A percentile compares a stretch with the other conserved stretches of the same genome.
phyloP scores from a whole-genome alignment of 768 basidiomycete genomes.

The Hydnum rufescens region DNA sequence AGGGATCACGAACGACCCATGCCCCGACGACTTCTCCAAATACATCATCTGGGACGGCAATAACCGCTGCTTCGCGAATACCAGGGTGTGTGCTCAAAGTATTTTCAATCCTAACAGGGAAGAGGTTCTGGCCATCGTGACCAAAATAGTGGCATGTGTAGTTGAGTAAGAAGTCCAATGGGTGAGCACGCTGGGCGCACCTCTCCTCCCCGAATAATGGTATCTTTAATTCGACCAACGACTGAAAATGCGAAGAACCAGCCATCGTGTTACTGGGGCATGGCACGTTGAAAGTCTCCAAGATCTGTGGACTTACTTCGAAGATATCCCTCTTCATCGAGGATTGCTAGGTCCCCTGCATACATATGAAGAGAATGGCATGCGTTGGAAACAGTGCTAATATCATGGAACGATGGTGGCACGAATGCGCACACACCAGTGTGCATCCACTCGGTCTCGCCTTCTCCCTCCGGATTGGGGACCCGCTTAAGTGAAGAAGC shows the following conservation, averaged over 20 bases:
- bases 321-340: slow-evolving; percentile 72
- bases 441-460: slow-evolving; percentile 40
- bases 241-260: neutral
- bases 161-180: neutral
- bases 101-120: slow-evolving; percentile 74
- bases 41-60: slow-evolving; percentile 44
- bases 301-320: slow-evolving; percentile 27
- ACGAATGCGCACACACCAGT: too few relatives aligned
- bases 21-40: slow-evolving; percentile 70
- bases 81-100: slow-evolving; percentile 32
- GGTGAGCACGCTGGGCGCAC: slow-evolving; percentile 18
- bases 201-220: slow-evolving; percentile 77
- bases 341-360: slow-evolving; percentile 61
- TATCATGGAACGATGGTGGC: too few relatives aligned
- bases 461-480: slow-evolving; percentile 26
- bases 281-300: neutral
- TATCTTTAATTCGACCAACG: slow-evolving; percentile 29
- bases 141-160: neutral
- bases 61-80: slow-evolving; percentile 52
- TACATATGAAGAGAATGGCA: too few relatives aligned
- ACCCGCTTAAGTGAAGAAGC: slow-evolving; percentile 32
- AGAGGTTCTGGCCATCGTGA: slow-evolving; percentile 36
- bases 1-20: slow-evolving; percentile 41
- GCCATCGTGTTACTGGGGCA: neutral
- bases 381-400: too few relatives aligned